Base-by-base conservation (phyloP, 495 filamentous ascomycete species). In the Talaromyces thailandensis region DNA sequence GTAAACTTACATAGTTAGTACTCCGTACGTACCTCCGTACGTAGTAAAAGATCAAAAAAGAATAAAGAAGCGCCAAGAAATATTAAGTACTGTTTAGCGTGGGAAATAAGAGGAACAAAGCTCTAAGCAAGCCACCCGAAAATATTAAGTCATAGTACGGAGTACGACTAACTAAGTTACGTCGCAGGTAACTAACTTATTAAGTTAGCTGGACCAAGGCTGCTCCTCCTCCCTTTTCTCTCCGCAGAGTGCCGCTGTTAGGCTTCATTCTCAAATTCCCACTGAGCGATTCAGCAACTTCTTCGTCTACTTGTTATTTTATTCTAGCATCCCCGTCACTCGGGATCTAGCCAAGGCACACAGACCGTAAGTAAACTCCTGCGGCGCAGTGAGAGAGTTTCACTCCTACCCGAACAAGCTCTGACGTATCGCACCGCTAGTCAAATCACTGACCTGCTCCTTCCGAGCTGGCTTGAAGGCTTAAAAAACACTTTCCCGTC, bases 101-200 rank as follows among this genome's bases (percentile, higher is more conserved):
- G 48, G 48, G 8, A 28, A 55, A 25, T 16, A 14, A 50, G 37
- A 56, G 50, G 35, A 35, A n/a, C 35, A 40, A n/a, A 35, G 51
- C 51, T 55, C 51, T 55, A 55, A 55, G 21, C 51, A 55, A 55
- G 51, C 51, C 51, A 55, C 51, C 51, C 51, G 51, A 55, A 55
- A n/a, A n/a, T n/a, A n/a, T 55, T 55, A 55, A 55, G 51, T 55
- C 51, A 26, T 52, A 11, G 11, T 37, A 16, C 48, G 48, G n/a
- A n/a, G n/a, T n/a, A n/a, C n/a, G n/a, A n/a, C n/a, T n/a, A n/a
- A n/a, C n/a, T n/a, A n/a, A n/a, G n/a, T n/a, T n/a, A n/a, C n/a
- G n/a, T 48, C 40, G 14, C 40, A 4, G 40, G 2, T 14, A 48
- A n/a, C n/a, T n/a, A 48, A 48, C 40, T 21, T 16, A 48, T 25